These are phyloP conservation scores for Penicillium polonicum DNA, from an alignment of 2,329 filamentous ascomycete species.

Conservation along the genomic window DNA sequence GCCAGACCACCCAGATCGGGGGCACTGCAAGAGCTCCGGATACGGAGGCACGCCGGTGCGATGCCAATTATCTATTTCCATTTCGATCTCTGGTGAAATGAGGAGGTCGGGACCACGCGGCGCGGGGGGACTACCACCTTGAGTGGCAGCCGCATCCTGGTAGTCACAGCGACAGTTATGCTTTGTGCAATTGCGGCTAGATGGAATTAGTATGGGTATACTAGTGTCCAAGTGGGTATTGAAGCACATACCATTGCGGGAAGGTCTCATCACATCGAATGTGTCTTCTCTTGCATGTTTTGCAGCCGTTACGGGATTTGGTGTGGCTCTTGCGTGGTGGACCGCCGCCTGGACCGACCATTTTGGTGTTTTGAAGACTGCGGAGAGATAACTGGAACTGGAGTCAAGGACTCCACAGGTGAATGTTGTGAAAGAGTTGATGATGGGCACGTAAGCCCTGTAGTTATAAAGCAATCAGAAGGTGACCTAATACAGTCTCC, in stretches of 20 bases:
- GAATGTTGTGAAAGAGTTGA: background rate
- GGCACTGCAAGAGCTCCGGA: slow-evolving; percentile 73
- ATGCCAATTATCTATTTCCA: slow-evolving; percentile 78
- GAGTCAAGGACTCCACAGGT: background rate
- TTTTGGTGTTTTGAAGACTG: slow-evolving; percentile 40
- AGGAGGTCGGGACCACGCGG: slow-evolving; percentile 64
- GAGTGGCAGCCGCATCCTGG: slow-evolving; percentile 74
- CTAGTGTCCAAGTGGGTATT: slow-evolving; percentile 16
- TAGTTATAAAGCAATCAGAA: background rate
- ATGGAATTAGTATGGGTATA: slow-evolving; percentile 14
- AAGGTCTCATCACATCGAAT: slow-evolving; percentile 98
- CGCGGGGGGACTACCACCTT: slow-evolving; percentile 49
- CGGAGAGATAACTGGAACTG: background rate
- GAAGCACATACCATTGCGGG: slow-evolving; percentile 77
- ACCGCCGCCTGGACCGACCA: slow-evolving; percentile 94
- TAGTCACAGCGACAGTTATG: slow-evolving; percentile 98
- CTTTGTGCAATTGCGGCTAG: slow-evolving; percentile 94
- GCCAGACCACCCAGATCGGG: slow-evolving; percentile 68
- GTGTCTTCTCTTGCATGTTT: slow-evolving; percentile 95
- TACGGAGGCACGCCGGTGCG: slow-evolving; percentile 83
- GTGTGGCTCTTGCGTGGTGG: slow-evolving; percentile 90
- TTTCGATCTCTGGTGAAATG: slow-evolving; percentile 83
- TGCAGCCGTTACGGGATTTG: slow-evolving; percentile 97
- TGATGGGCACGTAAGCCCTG: slow-evolving; percentile 1
- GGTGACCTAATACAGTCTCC: background rate